Evolutionary conservation across 2,329 filamentous ascomycete genomes (phyloP), one percentile per base, ranked within the genome.

Genomic region (Onygenales sp.): DNA sequence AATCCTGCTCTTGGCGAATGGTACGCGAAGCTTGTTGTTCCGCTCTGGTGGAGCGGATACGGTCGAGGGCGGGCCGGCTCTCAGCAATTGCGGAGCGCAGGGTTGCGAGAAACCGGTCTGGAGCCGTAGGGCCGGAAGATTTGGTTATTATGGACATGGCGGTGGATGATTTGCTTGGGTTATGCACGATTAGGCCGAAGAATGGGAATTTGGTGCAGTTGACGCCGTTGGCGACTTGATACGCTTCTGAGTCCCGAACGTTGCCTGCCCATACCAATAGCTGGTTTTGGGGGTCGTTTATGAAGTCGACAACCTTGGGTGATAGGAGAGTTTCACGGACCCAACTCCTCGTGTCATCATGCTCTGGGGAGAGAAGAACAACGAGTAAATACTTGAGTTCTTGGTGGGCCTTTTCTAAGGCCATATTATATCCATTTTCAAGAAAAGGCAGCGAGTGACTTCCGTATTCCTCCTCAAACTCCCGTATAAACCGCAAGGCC

Each of bases 381-480:
- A 96, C 85, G n/a, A 97, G 72, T 11, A 98, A 76, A 66, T 94
- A 95, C 66, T 94, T 94, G 53, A 96, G 78, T 38, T 97, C 89
- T 60, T 84, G 85, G 74, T 97, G 96, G 5, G 92, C 90, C 39
- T 85, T 73, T 65, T 98, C 93, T 57, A 95, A 82, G 0, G 91
- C 90, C 70, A 95, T 87, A 5, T 94, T 91, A 65, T 97, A 93
- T 4, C 92, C 90, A 50, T 86, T 87, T 65, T 96, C 91, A 60
- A 86, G 84, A 68, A 94, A 95, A 0, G 86, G 84, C 4, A 97
- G 72, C 4, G 66, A 56, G 47, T 73, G 64, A 14, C 77, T 72
- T 0, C 89, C 90, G 64, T 96, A 93, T 63, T 95, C 89, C 70
- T 98, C 93, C 63, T 95, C 90, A 60, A 98, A 95, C 62, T 97